A percentile compares a stretch with the other conserved stretches of the same genome.
phyloP scores from a whole-genome alignment of 768 basidiomycete species.

The Chalciporus pseudorubinellus region DNA sequence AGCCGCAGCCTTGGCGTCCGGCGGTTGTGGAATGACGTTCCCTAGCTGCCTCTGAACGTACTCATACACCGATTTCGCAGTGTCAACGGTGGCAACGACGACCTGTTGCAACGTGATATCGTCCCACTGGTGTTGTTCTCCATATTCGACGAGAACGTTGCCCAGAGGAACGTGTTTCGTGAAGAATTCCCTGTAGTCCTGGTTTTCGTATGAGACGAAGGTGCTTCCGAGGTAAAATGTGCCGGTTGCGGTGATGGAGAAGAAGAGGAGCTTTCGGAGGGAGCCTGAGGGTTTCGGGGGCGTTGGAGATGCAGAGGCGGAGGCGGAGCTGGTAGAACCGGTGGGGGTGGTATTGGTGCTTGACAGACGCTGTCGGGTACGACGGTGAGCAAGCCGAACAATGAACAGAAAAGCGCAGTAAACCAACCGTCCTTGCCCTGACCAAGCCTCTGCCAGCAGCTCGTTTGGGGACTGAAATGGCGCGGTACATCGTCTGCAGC shows the following conservation, averaged over 20 bases:
- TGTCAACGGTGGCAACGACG: slow-evolving; percentile 50
- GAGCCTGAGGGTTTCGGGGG: slow-evolving; percentile 55
- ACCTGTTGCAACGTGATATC: slow-evolving; percentile 61
- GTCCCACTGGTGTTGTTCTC: slow-evolving; percentile 79
- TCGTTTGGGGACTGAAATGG: slow-evolving; percentile 54
- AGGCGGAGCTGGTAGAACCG: slow-evolving; percentile 18
- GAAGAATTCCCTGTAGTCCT: slow-evolving; percentile 84
- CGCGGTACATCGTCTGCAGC: slow-evolving; percentile 45
- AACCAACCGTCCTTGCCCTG: slow-evolving; percentile 56
- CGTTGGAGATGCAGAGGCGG: slow-evolving; percentile 13
- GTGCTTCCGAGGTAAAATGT: slow-evolving; percentile 84
- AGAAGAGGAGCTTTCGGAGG: slow-evolving; percentile 61
- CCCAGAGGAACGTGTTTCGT: slow-evolving; percentile 77
- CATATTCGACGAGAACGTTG: slow-evolving; percentile 73
- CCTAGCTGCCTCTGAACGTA: slow-evolving; percentile 46
- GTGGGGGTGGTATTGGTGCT: slow-evolving; percentile 48
- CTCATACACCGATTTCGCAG: slow-evolving; percentile 46
- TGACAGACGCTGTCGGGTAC: slow-evolving; percentile 52
- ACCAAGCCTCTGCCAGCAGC: slow-evolving; percentile 46
- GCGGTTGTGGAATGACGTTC: slow-evolving; percentile 39
- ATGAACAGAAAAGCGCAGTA: not conserved
- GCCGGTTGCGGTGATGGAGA: slow-evolving; percentile 63
- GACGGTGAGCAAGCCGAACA: not conserved
- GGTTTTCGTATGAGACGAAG: slow-evolving; percentile 73
- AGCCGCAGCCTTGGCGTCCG: slow-evolving; percentile 22